These are phyloP conservation scores for Penicillium thymicola DNA, from an alignment of 2,329 filamentous ascomycete genomes.

Conservation along the genomic window DNA sequence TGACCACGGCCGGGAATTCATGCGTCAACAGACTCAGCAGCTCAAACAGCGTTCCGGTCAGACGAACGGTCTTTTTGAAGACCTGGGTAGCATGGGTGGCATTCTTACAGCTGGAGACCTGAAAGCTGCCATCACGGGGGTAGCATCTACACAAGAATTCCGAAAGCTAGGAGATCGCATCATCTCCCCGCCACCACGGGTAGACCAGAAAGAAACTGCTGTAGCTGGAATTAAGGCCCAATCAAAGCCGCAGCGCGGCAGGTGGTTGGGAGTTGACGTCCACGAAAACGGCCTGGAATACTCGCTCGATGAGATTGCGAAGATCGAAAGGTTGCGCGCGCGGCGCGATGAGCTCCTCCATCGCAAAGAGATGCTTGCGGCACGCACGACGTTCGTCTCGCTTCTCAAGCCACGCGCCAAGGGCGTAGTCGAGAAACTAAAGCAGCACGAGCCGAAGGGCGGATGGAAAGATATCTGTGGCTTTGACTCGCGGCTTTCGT, in stretches of 20 bases:
- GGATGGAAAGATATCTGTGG: conserved; percentile 50
- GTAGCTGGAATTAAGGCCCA: conserved; percentile 13
- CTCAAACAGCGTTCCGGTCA: conserved; percentile 26
- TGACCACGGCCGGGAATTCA: conserved; percentile 47
- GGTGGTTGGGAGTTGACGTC: conserved; percentile 31
- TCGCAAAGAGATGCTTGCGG: conserved; percentile 41
- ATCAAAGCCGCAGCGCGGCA: conserved; percentile 15
- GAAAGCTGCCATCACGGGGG: conserved; percentile 39
- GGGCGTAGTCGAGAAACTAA: conserved; percentile 43
- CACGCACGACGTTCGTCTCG: conserved; percentile 42
- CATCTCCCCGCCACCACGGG: conserved; percentile 31
- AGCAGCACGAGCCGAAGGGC: conserved; percentile 44
- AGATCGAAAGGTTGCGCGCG: conserved; percentile 38
- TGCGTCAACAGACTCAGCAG: conserved; percentile 35
- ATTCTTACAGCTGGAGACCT: conserved; percentile 42
- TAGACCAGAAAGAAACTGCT: conserved; percentile 18
- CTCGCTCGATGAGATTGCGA: conserved; percentile 38
- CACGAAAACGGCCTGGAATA: conserved; percentile 32
- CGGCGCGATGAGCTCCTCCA: conserved; percentile 34
- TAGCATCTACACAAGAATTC: conserved; percentile 41
- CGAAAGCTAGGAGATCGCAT: conserved; percentile 41
- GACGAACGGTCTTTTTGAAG: conserved; percentile 24
- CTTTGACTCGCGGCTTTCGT: conserved; percentile 46
- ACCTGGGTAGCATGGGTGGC: conserved; percentile 44
- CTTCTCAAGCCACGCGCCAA: conserved; percentile 44